Evolutionary conservation across 495 filamentous ascomycete genomes (phyloP).

Genomic region (Lasiosphaeriaceae sp.): DNA sequence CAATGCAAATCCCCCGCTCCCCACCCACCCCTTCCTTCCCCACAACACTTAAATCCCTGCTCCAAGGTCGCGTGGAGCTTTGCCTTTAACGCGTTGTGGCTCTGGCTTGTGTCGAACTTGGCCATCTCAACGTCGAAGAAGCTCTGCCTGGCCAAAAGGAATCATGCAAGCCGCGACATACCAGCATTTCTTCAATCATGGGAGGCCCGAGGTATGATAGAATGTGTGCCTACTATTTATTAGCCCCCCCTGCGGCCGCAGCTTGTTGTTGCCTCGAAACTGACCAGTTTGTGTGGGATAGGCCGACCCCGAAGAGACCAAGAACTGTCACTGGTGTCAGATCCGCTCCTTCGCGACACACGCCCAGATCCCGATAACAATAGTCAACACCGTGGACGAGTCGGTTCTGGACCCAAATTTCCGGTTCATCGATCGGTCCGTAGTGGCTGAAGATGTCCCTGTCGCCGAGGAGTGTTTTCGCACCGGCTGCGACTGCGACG

Average conservation of each 20-base stretch:
- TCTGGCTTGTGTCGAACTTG: too few relatives aligned
- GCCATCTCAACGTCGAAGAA: neutral
- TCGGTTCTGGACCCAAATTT: conserved; percentile 46
- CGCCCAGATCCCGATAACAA: conserved; percentile 36
- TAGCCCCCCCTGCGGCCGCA: neutral
- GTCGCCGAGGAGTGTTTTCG: conserved; percentile 45
- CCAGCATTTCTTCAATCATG: conserved; percentile 42
- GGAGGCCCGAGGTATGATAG: conserved; percentile 28
- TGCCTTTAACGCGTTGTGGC: neutral
- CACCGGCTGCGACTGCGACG: conserved; percentile 50
- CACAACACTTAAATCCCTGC: too few relatives aligned
- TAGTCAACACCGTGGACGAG: conserved; percentile 45
- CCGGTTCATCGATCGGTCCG: conserved; percentile 47
- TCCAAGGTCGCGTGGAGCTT: too few relatives aligned
- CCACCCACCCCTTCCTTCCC: too few relatives aligned
- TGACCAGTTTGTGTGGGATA: neutral
- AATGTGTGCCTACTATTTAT: neutral
- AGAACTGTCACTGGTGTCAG: conserved; percentile 49
- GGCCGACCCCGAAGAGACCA: conserved; percentile 27
- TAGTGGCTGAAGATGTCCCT: conserved; percentile 42
- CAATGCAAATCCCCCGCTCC: too few relatives aligned
- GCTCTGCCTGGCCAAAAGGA: neutral
- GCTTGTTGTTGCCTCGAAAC: neutral
- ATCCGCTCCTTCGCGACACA: conserved; percentile 43
- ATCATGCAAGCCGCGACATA: conserved; percentile 36